Evolutionary conservation across 202 grass and related monocot genomes (phyloP), one percentile per base, ranked within the genome.

Genomic region (Eragrostis tef): DNA sequence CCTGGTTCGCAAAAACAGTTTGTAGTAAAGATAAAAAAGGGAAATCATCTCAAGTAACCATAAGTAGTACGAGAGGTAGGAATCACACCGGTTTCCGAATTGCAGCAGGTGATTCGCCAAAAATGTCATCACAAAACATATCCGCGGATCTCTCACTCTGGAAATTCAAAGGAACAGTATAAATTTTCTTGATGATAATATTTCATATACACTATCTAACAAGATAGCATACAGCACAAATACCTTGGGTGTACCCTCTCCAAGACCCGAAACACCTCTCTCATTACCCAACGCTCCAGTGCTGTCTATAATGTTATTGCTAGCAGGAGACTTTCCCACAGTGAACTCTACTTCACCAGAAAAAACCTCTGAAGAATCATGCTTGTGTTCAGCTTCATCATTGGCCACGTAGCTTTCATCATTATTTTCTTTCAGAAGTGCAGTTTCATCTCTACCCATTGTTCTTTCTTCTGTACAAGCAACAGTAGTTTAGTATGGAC

Each of bases 71-170:
- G 64, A 64, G 26, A 36, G 26, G 73, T 49, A 68, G 60, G 34
- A 81, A 83, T 53, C 51, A 70, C 92, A 99, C 96, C 83, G 15
- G 67, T 86, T 92, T 99, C 60, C 85, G 81, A 77, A 93, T 69
- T 81, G 89, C 91, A 59, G 85, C 70, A 74, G 96, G 93, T 66
- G 96, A 95, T 88, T 96, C 96, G 74, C 96, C 96, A 52, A 99
- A 99, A 76, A 96, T 99, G 79, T 95, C 95, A 67, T 99, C 96
- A 70, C 83, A 92, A 84, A 99, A 99, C 90, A 96, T 92, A 86
- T 99, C 93, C 3, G 83, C 67, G 48, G 93, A 96, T 89, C 80
- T 88, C 86, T 99, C 96, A 59, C 93, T 96, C 96, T 98, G 71
- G 27, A 85, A 84, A 89, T 79, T 39, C 27, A 76, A 64, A 49